phyloP scores from a whole-genome alignment of 2,329 filamentous ascomycete species.

The Alternaria ventricosa region DNA sequence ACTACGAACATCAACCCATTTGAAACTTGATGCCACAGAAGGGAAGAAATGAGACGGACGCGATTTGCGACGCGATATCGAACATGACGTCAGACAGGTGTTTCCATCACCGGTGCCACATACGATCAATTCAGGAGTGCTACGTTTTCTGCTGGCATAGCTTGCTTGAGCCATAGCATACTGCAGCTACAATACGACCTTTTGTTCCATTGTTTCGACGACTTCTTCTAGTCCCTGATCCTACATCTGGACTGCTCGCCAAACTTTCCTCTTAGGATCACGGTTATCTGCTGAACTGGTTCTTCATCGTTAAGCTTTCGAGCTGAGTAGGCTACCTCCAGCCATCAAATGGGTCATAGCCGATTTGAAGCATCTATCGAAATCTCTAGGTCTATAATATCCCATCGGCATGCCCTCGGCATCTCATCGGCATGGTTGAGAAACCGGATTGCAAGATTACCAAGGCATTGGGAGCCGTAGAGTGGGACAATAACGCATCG shows the following conservation, averaged over 20 bases:
- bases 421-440: not conserved
- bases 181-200: not conserved
- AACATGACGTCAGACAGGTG: slow-evolving; percentile 16
- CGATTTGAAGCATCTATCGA: not conserved
- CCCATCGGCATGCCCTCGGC: not conserved
- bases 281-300: not conserved
- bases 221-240: not conserved
- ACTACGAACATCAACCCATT: too few relatives aligned
- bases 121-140: not conserved
- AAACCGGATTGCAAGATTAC: not conserved
- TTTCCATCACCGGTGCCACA: not conserved
- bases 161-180: not conserved
- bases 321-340: not conserved
- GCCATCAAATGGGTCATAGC: not conserved
- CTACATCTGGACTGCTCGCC: not conserved
- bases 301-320: not conserved
- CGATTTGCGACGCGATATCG: not conserved
- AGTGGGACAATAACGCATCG: not conserved
- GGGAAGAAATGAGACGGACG: not conserved
- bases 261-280: not conserved
- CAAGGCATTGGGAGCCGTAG: not conserved
- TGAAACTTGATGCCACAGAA: not conserved
- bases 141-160: not conserved
- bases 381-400: not conserved
- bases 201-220: not conserved